These are phyloP conservation scores for Astrephomene gubernaculifera DNA, from an alignment of 139 green algal genomes.

Conservation along the genomic window DNA sequence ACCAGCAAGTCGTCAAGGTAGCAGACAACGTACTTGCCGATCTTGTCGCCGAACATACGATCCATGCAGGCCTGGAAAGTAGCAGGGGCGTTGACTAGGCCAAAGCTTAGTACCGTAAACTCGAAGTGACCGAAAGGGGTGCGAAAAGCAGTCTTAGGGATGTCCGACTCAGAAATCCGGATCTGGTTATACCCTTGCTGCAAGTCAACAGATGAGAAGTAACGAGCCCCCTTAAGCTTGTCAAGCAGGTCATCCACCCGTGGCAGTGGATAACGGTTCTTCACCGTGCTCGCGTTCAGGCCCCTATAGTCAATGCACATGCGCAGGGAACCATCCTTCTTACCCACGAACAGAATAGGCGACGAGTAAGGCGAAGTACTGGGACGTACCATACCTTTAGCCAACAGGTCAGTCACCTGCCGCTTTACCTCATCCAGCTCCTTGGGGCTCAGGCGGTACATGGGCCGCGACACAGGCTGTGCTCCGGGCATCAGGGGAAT, in stretches of 20 bases:
- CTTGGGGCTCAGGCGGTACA: slow-evolving; percentile 11
- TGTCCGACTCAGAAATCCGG: slow-evolving; percentile 26
- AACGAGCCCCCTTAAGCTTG: not conserved
- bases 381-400: not conserved
- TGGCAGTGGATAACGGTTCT: slow-evolving; percentile 69
- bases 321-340: slow-evolving; percentile 68
- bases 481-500: slow-evolving; percentile 20
- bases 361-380: slow-evolving; percentile 49
- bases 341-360: slow-evolving; percentile 69
- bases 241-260: slow-evolving; percentile 63
- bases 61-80: slow-evolving; percentile 51
- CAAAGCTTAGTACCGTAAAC: slow-evolving; percentile 44
- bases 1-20: slow-evolving; percentile 61
- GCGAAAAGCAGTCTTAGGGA: slow-evolving; percentile 48
- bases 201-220: slow-evolving; percentile 36
- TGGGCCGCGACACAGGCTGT: not conserved
- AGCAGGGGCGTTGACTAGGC: slow-evolving; percentile 47
- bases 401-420: slow-evolving; percentile 10
- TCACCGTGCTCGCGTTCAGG: slow-evolving; percentile 68
- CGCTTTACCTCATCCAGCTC: slow-evolving; percentile 24
- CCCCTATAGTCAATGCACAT: slow-evolving; percentile 73
- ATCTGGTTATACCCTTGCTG: too few species aligned
- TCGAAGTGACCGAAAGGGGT: slow-evolving; percentile 59
- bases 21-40: slow-evolving; percentile 40
- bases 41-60: not conserved